Percentiles rank a stretch among this genome's conserved stretches.
These are phyloP conservation scores for Aechmea fasciata DNA, from an alignment of 176 grass and related monocot species.

Conservation along the genomic window DNA sequence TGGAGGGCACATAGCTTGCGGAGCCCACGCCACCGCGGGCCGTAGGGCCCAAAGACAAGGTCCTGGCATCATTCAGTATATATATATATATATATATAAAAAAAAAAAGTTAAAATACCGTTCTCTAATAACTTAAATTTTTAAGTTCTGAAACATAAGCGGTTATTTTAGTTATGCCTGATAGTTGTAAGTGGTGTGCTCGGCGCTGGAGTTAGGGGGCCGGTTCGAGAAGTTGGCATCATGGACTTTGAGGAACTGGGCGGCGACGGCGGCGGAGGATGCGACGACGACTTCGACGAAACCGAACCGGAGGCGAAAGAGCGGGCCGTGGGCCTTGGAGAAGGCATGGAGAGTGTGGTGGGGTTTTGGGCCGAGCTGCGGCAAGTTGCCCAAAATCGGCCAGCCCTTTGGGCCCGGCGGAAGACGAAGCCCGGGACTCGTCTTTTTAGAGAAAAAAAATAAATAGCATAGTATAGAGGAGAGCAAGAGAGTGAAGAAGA, in stretches of 20 bases:
- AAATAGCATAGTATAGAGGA: not conserved
- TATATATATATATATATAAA: too few species aligned
- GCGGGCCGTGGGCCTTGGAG: constrained; percentile 37
- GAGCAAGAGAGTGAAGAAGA: not conserved
- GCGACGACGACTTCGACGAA: constrained; percentile 46
- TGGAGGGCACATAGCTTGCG: constrained; percentile 54
- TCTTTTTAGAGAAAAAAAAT: not conserved
- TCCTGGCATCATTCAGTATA: constrained; percentile 10
- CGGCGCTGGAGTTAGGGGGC: constrained; percentile 51
- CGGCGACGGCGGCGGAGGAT: constrained; percentile 23
- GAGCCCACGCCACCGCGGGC: constrained; percentile 48
- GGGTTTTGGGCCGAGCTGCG: constrained; percentile 56
- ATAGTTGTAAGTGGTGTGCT: constrained; percentile 79
- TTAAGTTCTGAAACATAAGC: too few species aligned
- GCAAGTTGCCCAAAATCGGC: constrained; percentile 68
- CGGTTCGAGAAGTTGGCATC: constrained; percentile 62
- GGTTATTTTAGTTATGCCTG: not conserved
- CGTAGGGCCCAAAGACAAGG: constrained; percentile 69
- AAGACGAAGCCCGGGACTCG: constrained; percentile 1
- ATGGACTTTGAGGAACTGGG: constrained; percentile 54
- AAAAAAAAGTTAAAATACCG: too few species aligned
- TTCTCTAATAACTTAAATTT: too few species aligned
- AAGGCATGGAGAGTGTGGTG: constrained; percentile 52
- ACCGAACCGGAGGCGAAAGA: constrained; percentile 55
- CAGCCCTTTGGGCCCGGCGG: constrained; percentile 57